phyloP scores from a whole-genome alignment of 2,329 filamentous ascomycete species.

The Fonsecaea nubica region DNA sequence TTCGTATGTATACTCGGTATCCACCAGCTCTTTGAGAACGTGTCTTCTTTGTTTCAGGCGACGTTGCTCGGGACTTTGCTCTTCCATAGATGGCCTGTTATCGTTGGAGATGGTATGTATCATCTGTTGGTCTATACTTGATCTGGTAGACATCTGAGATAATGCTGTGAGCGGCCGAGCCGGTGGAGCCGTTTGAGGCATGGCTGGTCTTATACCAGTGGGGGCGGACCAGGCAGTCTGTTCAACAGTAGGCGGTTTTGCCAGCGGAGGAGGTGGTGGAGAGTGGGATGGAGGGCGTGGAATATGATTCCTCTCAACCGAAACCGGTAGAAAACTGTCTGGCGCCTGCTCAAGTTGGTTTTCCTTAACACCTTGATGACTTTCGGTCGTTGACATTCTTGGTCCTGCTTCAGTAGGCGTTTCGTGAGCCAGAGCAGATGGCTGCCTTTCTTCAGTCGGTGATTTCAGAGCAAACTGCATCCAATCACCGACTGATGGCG shows the following conservation, averaged over 20 bases:
- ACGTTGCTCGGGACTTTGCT: conserved; percentile 61
- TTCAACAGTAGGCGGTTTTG: conserved; percentile 31
- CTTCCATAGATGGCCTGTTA: conserved; percentile 30
- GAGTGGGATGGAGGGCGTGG: conserved; percentile 38
- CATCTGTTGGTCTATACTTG: conserved; percentile 28
- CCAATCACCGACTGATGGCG: conserved; percentile 58
- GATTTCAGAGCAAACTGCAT: conserved; percentile 50
- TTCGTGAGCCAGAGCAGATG: conserved; percentile 28
- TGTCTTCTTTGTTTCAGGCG: conserved; percentile 81
- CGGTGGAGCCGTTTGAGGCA: conserved; percentile 14
- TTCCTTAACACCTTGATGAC: conserved; percentile 1
- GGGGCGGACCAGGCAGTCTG: conserved; percentile 33
- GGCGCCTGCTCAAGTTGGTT: not conserved
- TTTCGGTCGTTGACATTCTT: conserved; percentile 5
- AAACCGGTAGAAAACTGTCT: conserved; percentile 3
- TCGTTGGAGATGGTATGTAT: conserved; percentile 23
- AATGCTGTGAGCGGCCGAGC: conserved; percentile 32
- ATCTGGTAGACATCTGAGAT: conserved; percentile 33
- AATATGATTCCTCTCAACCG: conserved; percentile 22
- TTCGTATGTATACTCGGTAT: conserved; percentile 89
- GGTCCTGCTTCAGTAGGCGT: conserved; percentile 9
- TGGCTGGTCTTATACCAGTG: conserved; percentile 22
- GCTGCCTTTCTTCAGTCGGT: conserved; percentile 24
- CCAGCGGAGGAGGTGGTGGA: conserved; percentile 37
- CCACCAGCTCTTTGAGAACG: conserved; percentile 87